Conservation (phyloP, 495 filamentous ascomycete genomes). For the Peziza echinospora region DNA sequence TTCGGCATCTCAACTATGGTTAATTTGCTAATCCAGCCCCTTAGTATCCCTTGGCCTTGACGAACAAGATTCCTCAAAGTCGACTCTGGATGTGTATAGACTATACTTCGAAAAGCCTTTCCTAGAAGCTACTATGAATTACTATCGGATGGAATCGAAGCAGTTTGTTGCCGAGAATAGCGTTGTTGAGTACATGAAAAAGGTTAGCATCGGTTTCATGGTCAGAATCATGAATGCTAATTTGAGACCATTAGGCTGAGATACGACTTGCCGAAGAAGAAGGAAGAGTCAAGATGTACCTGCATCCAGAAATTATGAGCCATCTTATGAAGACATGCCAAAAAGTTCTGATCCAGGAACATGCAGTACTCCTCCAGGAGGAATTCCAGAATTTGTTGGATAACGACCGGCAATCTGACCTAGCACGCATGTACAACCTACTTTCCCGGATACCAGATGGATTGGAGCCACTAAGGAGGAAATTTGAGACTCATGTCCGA, state of each 20-base stretch:
- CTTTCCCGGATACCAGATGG: constrained; percentile 81
- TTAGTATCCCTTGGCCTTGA: constrained; percentile 81
- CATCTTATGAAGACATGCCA: constrained; percentile 74
- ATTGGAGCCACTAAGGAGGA: constrained; percentile 65
- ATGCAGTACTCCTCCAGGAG: constrained; percentile 64
- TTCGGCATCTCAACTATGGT: background rate
- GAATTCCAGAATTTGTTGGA: constrained; percentile 94
- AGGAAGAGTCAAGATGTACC: constrained; percentile 75
- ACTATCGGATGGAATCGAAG: constrained; percentile 82
- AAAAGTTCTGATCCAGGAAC: constrained; percentile 68
- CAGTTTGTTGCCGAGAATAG: constrained; percentile 92
- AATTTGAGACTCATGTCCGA: constrained; percentile 82
- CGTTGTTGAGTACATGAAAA: constrained; percentile 99
- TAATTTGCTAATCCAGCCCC: background rate
- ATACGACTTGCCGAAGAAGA: constrained; percentile 81
- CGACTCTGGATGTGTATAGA: constrained; percentile 85
- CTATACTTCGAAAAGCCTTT: constrained; percentile 82
- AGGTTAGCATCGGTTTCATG: constrained; percentile 23
- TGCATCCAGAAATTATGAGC: constrained; percentile 69
- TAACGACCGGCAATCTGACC: constrained; percentile 82
- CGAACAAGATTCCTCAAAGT: constrained; percentile 77
- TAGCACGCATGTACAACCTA: constrained; percentile 89
- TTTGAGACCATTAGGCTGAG: constrained; percentile 34
- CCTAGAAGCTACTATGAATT: constrained; percentile 58
- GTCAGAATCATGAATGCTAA: too few species aligned